Conservation (phyloP, 176 grass and related monocot genomes). For the Metroxylon sagu region DNA sequence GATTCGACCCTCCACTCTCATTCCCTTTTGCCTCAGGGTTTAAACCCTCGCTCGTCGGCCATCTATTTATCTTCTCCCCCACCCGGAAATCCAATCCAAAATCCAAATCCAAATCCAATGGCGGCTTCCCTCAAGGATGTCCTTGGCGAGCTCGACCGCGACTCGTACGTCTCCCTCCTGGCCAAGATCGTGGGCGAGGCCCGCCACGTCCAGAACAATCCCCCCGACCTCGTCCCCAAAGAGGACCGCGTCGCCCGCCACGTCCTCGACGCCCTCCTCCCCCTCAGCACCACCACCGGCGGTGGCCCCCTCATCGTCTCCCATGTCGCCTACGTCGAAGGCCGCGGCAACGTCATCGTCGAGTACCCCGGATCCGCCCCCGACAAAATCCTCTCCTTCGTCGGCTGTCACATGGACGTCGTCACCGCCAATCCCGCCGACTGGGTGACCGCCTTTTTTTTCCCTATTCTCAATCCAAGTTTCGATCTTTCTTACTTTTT, state of each 20-base stretch:
- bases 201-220: constrained; percentile 80
- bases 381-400: constrained; percentile 58
- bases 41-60: too few relatives aligned
- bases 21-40: too few relatives aligned
- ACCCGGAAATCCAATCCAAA: too few relatives aligned
- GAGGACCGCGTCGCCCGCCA: constrained; percentile 82
- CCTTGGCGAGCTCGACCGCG: constrained; percentile 55
- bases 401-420: constrained; percentile 98
- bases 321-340: constrained; percentile 45
- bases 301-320: constrained; percentile 68
- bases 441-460: constrained; percentile 37
- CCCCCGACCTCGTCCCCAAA: constrained; percentile 46
- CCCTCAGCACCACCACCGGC: constrained; percentile 48
- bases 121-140: constrained; percentile 29
- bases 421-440: constrained; percentile 63
- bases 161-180: constrained; percentile 64
- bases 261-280: constrained; percentile 58
- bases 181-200: constrained; percentile 70
- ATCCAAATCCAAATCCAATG: too few relatives aligned
- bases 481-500: not conserved
- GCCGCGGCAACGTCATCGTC: constrained; percentile 78
- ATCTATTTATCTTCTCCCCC: too few relatives aligned
- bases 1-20: too few relatives aligned
- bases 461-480: not conserved
- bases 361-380: constrained; percentile 73